Evolutionary conservation across 805 yeast species (phyloP).

Genomic region (Saturnispora zaruensis): DNA sequence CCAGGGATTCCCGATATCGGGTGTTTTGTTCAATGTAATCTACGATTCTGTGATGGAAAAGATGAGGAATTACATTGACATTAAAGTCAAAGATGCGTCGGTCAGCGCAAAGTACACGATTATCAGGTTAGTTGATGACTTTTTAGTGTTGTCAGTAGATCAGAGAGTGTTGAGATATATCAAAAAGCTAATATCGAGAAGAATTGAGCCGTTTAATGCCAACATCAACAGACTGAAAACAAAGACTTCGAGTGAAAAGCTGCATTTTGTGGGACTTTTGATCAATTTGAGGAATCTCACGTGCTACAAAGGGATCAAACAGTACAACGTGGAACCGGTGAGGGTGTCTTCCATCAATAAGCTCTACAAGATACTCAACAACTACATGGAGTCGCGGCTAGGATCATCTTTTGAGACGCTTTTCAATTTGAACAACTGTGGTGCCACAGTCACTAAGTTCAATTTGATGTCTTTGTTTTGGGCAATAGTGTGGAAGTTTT

Average conservation of each 20-base stretch:
- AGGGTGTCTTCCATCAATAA: conserved; percentile 11
- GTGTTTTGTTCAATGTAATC: conserved; percentile 63
- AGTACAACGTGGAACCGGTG: conserved; percentile 13
- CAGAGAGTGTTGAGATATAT: conserved; percentile 25
- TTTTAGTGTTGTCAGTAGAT: conserved; percentile 54
- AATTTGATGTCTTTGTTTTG: conserved; percentile 15
- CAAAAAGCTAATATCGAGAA: conserved; percentile 24
- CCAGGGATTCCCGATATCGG: conserved; percentile 78
- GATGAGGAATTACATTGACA: conserved; percentile 15
- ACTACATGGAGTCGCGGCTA: conserved; percentile 7
- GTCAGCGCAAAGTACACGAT: conserved; percentile 28
- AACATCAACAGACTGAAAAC: conserved; percentile 35
- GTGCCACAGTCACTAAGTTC: conserved; percentile 12
- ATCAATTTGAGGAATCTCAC: conserved; percentile 29
- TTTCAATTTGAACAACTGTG: conserved; percentile 16
- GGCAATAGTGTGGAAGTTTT: conserved; percentile 16
- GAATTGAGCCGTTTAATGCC: conserved; percentile 37
- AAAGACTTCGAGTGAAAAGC: conserved; percentile 12
- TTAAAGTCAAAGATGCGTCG: neutral
- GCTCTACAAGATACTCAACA: conserved; percentile 16
- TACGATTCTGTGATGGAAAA: conserved; percentile 50
- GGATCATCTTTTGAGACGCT: conserved; percentile 3
- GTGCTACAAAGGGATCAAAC: conserved; percentile 26
- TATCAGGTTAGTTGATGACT: conserved; percentile 77
- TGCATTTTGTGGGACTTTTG: conserved; percentile 37